Conservation (phyloP, 805 yeast species). For the Zygosaccharomyces pseudorouxii region DNA sequence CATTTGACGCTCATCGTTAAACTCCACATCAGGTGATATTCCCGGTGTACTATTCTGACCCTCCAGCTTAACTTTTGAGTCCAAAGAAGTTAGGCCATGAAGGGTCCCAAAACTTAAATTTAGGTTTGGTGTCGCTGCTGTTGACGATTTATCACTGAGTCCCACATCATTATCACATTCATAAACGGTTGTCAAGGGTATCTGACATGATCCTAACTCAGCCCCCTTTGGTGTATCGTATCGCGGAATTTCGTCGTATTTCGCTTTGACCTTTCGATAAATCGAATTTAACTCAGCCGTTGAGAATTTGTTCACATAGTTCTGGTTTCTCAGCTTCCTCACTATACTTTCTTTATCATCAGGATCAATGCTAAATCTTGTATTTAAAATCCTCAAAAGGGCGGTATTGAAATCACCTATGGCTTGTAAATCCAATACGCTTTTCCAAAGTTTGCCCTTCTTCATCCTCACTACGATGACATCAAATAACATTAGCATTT, state of each 20-base stretch:
- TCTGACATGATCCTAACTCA: background rate
- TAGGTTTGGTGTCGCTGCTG: conserved; percentile 18
- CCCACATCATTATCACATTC: conserved; percentile 4
- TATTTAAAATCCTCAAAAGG: conserved; percentile 23
- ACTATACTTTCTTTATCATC: conserved; percentile 19
- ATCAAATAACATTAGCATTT: conserved; percentile 30
- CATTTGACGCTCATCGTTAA: background rate
- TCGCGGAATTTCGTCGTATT: background rate
- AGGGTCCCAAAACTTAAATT: conserved; percentile 8
- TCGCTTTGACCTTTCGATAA: conserved; percentile 6
- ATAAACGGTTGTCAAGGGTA: background rate
- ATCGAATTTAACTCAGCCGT: conserved; percentile 7
- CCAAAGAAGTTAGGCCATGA: background rate
- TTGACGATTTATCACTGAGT: conserved; percentile 18
- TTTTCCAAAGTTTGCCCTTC: conserved; percentile 28
- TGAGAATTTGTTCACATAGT: conserved; percentile 15
- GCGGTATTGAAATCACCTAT: conserved; percentile 19
- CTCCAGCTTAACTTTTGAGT: background rate
- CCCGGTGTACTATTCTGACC: background rate
- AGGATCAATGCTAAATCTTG: conserved; percentile 21
- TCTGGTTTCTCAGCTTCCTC: conserved; percentile 19
- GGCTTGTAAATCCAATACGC: conserved; percentile 20
- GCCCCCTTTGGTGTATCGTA: background rate
- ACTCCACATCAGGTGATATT: conserved; percentile 4
- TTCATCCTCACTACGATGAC: conserved; percentile 28